Evolutionary conservation across 345 rosid genomes (phyloP).

Genomic region (Clarkia xantiana): DNA sequence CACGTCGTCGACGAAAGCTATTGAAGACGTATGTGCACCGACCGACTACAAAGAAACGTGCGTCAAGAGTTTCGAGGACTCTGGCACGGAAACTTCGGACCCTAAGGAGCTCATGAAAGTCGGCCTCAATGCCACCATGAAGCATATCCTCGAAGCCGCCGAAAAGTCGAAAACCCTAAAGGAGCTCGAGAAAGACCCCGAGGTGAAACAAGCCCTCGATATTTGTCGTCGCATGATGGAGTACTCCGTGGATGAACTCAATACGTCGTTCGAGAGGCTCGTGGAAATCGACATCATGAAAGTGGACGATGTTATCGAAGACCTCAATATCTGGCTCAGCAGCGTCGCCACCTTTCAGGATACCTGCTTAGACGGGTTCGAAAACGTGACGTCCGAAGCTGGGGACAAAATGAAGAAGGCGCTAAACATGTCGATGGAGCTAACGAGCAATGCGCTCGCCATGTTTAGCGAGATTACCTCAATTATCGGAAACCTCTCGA

Average conservation of each 20-base stretch:
- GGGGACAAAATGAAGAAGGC: slow-evolving; percentile 18
- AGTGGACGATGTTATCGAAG: slow-evolving; percentile 14
- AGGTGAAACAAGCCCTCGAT: slow-evolving; percentile 17
- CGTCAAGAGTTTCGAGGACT: slow-evolving; percentile 12
- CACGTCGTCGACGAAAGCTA: slow-evolving; percentile 17
- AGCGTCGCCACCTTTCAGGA: slow-evolving; percentile 23
- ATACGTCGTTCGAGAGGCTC: slow-evolving; percentile 12
- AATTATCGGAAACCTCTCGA: slow-evolving; percentile 6
- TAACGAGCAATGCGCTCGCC: slow-evolving; percentile 25
- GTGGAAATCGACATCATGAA: slow-evolving; percentile 11
- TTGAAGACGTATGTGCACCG: slow-evolving; percentile 25
- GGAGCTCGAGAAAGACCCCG: slow-evolving; percentile 20
- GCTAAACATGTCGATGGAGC: slow-evolving; percentile 14
- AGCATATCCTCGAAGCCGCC: slow-evolving; percentile 12
- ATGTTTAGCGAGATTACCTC: slow-evolving; percentile 17
- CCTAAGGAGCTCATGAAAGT: slow-evolving; percentile 25
- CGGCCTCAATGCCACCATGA: slow-evolving; percentile 17
- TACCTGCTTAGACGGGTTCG: slow-evolving; percentile 31
- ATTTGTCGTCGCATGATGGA: slow-evolving; percentile 25
- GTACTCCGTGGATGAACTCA: slow-evolving; percentile 18
- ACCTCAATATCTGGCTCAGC: slow-evolving; percentile 21
- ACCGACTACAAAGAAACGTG: slow-evolving; percentile 20
- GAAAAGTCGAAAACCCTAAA: slow-evolving; percentile 14
- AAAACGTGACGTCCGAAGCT: slow-evolving; percentile 18
- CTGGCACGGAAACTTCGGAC: slow-evolving; percentile 19